Evolutionary conservation across 2,329 filamentous ascomycete species (phyloP).

Genomic region (Microthyrium microscopicum): DNA sequence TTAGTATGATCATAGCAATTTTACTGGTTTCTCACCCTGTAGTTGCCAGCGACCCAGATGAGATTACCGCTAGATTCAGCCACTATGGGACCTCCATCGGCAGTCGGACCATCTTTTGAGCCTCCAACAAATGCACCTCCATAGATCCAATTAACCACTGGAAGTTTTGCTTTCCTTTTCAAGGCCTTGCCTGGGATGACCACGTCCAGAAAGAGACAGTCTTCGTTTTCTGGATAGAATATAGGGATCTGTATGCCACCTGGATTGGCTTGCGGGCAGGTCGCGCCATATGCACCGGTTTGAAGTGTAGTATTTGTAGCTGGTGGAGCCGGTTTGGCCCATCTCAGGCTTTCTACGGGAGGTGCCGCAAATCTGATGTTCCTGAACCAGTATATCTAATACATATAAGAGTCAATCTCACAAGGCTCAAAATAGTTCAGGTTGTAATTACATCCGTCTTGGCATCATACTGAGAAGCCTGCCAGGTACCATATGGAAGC

Average conservation of each 20-base stretch:
- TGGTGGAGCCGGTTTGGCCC: constrained; percentile 7
- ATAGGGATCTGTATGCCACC: background rate
- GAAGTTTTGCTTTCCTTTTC: constrained; percentile 3
- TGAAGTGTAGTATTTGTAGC: constrained; percentile 7
- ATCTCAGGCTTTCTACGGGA: constrained; percentile 16
- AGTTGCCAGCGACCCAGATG: constrained; percentile 33
- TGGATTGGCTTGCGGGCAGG: constrained; percentile 3
- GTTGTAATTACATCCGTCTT: background rate
- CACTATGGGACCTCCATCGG: constrained; percentile 1
- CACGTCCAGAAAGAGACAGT: constrained; percentile 35
- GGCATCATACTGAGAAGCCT: background rate
- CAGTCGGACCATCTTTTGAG: constrained; percentile 4
- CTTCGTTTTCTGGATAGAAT: constrained; percentile 16
- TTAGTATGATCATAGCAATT: background rate
- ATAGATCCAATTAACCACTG: constrained; percentile 6
- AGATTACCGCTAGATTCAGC: constrained; percentile 19
- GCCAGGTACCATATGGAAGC: background rate
- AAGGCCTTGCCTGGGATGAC: constrained; percentile 27
- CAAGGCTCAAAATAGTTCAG: background rate
- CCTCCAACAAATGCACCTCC: constrained; percentile 5
- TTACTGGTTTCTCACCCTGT: too few species aligned
- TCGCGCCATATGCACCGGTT: constrained; percentile 8
- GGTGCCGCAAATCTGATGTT: constrained; percentile 17
- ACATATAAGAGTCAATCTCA: background rate
- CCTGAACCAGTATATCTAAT: constrained; percentile 9